A percentile compares a stretch with the other conserved stretches of the same genome.
phyloP scores from a whole-genome alignment of 306 rosid species.

The Amphicarpaea edgeworthii region DNA sequence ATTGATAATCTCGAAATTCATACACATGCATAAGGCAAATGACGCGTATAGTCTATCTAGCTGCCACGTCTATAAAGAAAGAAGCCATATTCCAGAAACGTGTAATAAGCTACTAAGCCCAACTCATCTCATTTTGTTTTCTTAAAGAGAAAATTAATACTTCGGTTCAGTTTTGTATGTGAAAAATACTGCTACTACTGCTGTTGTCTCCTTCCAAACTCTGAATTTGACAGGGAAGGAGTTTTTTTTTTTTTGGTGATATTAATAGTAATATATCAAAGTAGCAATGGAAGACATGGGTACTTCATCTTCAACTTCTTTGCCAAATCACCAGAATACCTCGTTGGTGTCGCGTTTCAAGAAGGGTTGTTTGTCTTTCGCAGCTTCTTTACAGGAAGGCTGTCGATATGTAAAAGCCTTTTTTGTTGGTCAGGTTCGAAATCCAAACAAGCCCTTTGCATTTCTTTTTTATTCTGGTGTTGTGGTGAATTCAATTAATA shows the following conservation, averaged over 20 bases:
- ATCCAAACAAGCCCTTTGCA: not conserved
- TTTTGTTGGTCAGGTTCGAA: conserved; percentile 54
- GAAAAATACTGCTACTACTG: not conserved
- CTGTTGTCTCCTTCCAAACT: not conserved
- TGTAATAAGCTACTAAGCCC: not conserved
- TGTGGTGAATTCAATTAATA: no score
- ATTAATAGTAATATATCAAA: not conserved
- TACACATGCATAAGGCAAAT: no score
- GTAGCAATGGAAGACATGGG: conserved; percentile 28
- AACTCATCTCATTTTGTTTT: not conserved
- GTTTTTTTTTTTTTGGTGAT: not conserved
- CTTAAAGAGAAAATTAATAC: not conserved
- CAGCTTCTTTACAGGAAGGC: conserved; percentile 48
- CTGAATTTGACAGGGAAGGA: not conserved
- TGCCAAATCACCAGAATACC: conserved; percentile 37
- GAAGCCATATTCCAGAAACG: conserved; percentile 20
- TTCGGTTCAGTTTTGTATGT: not conserved
- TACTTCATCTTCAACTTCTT: conserved; percentile 28
- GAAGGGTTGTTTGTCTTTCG: conserved; percentile 46
- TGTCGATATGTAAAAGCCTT: conserved; percentile 50
- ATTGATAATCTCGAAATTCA: not conserved
- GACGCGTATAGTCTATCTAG: conserved; percentile 4
- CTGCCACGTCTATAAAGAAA: conserved; percentile 42
- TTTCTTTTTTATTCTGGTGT: not conserved
- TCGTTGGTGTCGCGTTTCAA: conserved; percentile 30